Conservation (phyloP, 768 basidiomycete species). For the Panaeolus papilionaceus region DNA sequence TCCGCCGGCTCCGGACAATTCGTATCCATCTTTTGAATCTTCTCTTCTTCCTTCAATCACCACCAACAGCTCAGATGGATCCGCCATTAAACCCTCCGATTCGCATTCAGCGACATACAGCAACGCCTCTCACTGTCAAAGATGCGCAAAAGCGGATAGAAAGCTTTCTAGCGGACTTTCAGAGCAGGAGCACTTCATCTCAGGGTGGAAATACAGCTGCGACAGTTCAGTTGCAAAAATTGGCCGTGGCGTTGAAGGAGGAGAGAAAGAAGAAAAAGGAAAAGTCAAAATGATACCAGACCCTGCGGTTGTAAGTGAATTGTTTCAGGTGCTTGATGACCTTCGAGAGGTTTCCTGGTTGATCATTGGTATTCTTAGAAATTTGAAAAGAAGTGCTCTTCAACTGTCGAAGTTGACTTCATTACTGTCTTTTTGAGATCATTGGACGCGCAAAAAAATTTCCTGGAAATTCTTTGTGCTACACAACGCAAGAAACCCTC, state of each 20-base stretch:
- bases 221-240: slow-evolving; percentile 64
- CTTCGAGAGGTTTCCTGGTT: neutral
- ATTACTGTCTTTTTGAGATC: neutral
- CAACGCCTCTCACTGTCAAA: slow-evolving; percentile 45
- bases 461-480: neutral
- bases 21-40: slow-evolving; percentile 13
- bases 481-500: neutral
- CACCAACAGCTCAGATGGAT: slow-evolving; percentile 45
- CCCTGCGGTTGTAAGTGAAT: neutral
- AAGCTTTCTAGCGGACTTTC: slow-evolving; percentile 55
- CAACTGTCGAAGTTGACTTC: neutral
- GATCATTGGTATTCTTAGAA: neutral
- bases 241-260: slow-evolving; percentile 57
- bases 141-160: slow-evolving; percentile 47
- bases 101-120: slow-evolving; percentile 47
- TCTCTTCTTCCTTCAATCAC: slow-evolving; percentile 18
- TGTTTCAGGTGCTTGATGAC: neutral
- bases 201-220: slow-evolving; percentile 61
- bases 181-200: slow-evolving; percentile 48
- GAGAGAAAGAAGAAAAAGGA: slow-evolving; percentile 44
- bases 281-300: slow-evolving; percentile 17
- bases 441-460: neutral
- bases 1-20: slow-evolving; percentile 8
- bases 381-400: neutral
- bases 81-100: slow-evolving; percentile 52